Evolutionary conservation across 805 yeast species (phyloP).

Genomic region (Saccharomyces paradoxus): DNA sequence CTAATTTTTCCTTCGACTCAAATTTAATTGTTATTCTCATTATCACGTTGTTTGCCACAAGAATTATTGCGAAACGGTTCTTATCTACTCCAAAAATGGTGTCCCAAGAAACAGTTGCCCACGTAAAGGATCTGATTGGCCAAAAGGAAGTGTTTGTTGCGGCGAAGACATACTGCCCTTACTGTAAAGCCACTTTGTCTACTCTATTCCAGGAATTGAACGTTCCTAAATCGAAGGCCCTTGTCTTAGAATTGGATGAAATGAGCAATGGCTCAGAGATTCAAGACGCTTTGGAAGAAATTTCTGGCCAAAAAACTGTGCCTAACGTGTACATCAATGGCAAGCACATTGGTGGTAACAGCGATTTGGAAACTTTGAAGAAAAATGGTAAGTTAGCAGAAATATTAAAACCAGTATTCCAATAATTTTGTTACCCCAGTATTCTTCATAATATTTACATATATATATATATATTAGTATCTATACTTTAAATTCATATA

Average conservation of each 20-base stretch:
- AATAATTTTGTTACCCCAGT: not conserved
- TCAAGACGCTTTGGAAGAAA: slow-evolving; percentile 66
- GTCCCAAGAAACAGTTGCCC: slow-evolving; percentile 47
- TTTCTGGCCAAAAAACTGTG: slow-evolving; percentile 88
- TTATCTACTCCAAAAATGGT: slow-evolving; percentile 35
- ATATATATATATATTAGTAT: not conserved
- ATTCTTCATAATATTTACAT: not conserved
- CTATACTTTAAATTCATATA: not conserved
- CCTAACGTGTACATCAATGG: slow-evolving; percentile 89
- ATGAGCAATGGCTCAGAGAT: slow-evolving; percentile 69
- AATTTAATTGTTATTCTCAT: slow-evolving; percentile 5
- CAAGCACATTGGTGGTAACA: slow-evolving; percentile 92
- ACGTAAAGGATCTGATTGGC: slow-evolving; percentile 57
- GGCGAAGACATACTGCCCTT: slow-evolving; percentile 70
- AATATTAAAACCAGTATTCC: slow-evolving; percentile 18
- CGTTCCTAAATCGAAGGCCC: slow-evolving; percentile 36
- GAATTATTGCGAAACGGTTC: slow-evolving; percentile 8
- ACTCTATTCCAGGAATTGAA: slow-evolving; percentile 34
- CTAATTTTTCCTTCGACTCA: slow-evolving; percentile 3
- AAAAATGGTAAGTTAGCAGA: slow-evolving; percentile 50
- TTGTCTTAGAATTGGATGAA: slow-evolving; percentile 38
- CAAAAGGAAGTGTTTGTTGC: slow-evolving; percentile 69
- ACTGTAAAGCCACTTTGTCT: slow-evolving; percentile 41
- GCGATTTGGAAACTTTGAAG: slow-evolving; percentile 70
- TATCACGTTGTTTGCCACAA: slow-evolving; percentile 8